Evolutionary conservation across 192 early-diverging fungal species (phyloP).

Genomic region (Coemansia sp.): DNA sequence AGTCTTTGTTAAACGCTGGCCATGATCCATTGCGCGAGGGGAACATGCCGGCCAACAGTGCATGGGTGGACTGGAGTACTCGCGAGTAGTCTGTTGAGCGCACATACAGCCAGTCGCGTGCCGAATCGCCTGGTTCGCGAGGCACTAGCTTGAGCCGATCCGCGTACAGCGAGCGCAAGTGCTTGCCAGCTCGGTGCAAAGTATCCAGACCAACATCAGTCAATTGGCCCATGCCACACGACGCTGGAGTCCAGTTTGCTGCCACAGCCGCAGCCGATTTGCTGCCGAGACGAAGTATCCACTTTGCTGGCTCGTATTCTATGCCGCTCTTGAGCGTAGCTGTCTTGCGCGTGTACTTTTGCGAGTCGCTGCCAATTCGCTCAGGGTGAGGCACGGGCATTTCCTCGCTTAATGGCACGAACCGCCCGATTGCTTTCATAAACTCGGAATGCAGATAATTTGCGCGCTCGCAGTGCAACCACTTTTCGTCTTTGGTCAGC

Average conservation of each 20-base stretch:
- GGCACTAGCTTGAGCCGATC: constrained; percentile 47
- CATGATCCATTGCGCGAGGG: constrained; percentile 11
- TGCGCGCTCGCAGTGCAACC: constrained; percentile 31
- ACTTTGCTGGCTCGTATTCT: constrained; percentile 36
- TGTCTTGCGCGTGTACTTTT: constrained; percentile 18
- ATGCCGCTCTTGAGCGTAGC: constrained; percentile 27
- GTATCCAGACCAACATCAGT: constrained; percentile 57
- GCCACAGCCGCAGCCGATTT: neutral
- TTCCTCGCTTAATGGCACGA: constrained; percentile 24
- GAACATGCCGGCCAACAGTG: constrained; percentile 60
- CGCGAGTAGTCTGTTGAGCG: constrained; percentile 63
- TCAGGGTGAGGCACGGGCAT: constrained; percentile 25
- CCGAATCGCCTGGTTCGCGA: neutral
- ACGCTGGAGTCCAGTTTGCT: constrained; percentile 8
- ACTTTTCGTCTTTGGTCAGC: constrained; percentile 7
- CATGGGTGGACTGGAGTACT: constrained; percentile 64
- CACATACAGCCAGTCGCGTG: constrained; percentile 52
- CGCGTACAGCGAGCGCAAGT: constrained; percentile 56
- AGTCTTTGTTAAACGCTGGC: constrained; percentile 19
- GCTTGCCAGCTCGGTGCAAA: constrained; percentile 38
- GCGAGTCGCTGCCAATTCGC: constrained; percentile 2
- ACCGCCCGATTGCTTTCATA: constrained; percentile 35
- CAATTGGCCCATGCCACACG: constrained; percentile 56
- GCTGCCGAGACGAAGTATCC: constrained; percentile 25
- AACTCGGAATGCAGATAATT: constrained; percentile 40